Percentiles rank a stretch among this genome's conserved stretches.
phyloP scores from a whole-genome alignment of 345 rosid species.

The Raphanus sativus region DNA sequence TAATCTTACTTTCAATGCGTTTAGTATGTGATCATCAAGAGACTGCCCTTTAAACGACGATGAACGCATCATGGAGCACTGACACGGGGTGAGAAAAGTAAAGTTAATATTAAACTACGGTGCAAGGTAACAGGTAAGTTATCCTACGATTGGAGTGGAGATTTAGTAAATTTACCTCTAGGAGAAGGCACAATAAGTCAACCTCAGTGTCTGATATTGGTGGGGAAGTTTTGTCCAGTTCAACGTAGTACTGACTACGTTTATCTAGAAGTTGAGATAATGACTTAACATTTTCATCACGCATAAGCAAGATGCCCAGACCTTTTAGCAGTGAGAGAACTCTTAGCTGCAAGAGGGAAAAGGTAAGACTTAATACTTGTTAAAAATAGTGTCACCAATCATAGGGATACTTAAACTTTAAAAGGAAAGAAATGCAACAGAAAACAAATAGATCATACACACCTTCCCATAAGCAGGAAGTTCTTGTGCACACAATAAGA shows the following conservation, averaged over 20 bases:
- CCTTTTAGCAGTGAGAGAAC: conserved; percentile 75
- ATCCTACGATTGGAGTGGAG: not conserved
- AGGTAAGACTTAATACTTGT: not conserved
- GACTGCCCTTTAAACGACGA: conserved; percentile 36
- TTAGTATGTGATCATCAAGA: conserved; percentile 54
- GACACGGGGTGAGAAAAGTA: conserved; percentile 24
- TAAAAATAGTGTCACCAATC: not conserved
- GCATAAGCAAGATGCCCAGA: conserved; percentile 56
- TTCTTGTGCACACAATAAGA: conserved; percentile 49
- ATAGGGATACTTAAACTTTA: not conserved
- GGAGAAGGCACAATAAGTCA: conserved; percentile 68
- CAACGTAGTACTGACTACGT: conserved; percentile 47
- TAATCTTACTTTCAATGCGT: conserved; percentile 65
- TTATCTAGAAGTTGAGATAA: conserved; percentile 65
- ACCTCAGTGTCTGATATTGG: conserved; percentile 62
- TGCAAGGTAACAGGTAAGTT: not conserved
- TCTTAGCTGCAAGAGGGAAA: conserved; percentile 57
- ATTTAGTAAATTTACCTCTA: conserved; percentile 59
- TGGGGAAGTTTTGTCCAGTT: conserved; percentile 44
- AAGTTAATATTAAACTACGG: not conserved
- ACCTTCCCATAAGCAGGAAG: conserved; percentile 81
- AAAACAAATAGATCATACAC: conserved; percentile 20
- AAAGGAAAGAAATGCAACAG: conserved; percentile 3
- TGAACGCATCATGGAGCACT: conserved; percentile 61
- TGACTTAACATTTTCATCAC: conserved; percentile 53